Conservation (phyloP, 345 rosid species). For the Sisymbrium altissimum region DNA sequence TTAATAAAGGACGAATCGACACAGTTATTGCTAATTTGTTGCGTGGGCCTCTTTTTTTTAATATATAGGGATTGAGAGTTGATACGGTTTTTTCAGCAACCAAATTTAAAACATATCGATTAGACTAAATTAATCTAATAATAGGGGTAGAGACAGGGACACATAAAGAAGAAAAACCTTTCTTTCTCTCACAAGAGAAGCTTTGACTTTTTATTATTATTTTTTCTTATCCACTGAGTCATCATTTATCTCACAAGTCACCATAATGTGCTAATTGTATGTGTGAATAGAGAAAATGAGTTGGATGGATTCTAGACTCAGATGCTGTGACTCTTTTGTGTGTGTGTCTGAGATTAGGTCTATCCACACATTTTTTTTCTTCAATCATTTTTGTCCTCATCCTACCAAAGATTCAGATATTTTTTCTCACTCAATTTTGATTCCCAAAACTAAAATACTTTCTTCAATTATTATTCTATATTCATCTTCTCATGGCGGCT, state of each 20-base stretch:
- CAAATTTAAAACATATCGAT: background rate
- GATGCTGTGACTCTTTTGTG: background rate
- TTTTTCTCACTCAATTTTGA: background rate
- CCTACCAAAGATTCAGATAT: constrained; percentile 11
- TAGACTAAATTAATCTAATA: constrained; percentile 5
- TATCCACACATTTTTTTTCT: constrained; percentile 17
- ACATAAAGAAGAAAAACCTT: background rate
- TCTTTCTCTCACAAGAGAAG: background rate
- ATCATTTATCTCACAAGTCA: constrained; percentile 10
- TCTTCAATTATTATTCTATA: constrained; percentile 19
- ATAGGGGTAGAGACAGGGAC: background rate
- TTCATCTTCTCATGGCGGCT: constrained; percentile 21
- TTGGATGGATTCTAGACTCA: background rate
- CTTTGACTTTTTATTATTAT: background rate
- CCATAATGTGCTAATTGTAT: background rate
- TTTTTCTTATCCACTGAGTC: constrained; percentile 15
- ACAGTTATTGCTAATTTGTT: constrained; percentile 19
- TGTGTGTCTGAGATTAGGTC: background rate
- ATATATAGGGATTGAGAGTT: background rate
- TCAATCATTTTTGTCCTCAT: constrained; percentile 13
- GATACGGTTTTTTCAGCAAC: constrained; percentile 22
- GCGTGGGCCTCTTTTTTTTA: constrained; percentile 10
- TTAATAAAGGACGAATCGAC: background rate
- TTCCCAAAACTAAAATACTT: background rate
- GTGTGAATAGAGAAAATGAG: background rate